A percentile compares a stretch with the other conserved stretches of the same genome.
Conservation (phyloP, 176 grass and related monocot genomes). For the Cenchrus americanus region DNA sequence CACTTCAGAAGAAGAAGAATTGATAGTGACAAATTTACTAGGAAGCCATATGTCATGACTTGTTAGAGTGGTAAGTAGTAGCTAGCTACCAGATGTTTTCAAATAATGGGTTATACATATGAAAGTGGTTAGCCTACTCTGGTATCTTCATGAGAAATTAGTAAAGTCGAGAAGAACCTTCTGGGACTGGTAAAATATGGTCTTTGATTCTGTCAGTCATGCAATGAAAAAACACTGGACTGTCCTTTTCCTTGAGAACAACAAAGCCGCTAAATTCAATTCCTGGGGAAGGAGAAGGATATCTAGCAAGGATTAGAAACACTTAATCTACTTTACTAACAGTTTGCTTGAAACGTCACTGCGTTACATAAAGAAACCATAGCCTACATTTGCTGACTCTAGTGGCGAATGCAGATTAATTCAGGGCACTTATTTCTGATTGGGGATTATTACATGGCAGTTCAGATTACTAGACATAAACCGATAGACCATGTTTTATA, state of each 20-base stretch:
- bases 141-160: neutral
- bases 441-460: neutral
- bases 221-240: neutral
- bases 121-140: neutral
- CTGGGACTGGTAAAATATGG: neutral
- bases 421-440: neutral
- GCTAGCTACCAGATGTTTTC: neutral
- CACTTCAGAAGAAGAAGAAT: too few species aligned
- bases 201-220: neutral
- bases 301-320: neutral
- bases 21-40: neutral
- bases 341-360: neutral
- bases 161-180: constrained; percentile 23
- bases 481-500: too few species aligned
- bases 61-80: constrained; percentile 2
- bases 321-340: neutral
- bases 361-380: neutral
- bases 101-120: neutral
- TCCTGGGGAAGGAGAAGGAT: neutral
- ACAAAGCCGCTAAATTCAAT: neutral
- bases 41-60: neutral
- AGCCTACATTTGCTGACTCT: neutral
- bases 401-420: neutral
- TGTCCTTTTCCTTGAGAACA: neutral
- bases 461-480: neutral